These are phyloP conservation scores for Hygrophoropsis aurantiaca DNA, from an alignment of 768 basidiomycete species.

Conservation along the genomic window DNA sequence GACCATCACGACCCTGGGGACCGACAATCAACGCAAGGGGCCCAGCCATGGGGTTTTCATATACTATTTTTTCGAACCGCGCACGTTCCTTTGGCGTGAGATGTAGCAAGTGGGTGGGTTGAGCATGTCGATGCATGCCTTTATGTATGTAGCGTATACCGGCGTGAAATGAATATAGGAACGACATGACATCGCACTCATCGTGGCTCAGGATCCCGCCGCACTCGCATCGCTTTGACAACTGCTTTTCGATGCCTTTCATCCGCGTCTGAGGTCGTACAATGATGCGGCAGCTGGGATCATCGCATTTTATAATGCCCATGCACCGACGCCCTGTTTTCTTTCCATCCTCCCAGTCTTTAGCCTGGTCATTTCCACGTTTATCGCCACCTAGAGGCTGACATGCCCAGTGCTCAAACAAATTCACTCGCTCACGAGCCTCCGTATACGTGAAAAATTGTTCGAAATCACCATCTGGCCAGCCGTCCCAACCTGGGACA, in stretches of 20 bases:
- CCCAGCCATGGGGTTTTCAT: background rate
- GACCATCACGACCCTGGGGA: background rate
- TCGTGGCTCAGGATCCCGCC: slow-evolving; percentile 8
- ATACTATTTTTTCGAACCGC: background rate
- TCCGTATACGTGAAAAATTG: slow-evolving; percentile 8
- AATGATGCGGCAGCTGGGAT: slow-evolving; percentile 12
- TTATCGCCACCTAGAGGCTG: slow-evolving; percentile 10
- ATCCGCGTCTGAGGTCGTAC: slow-evolving; percentile 13
- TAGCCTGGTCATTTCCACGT: slow-evolving; percentile 9
- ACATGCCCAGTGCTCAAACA: slow-evolving; percentile 20
- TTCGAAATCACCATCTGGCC: slow-evolving; percentile 21
- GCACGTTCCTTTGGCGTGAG: background rate
- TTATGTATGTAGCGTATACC: background rate
- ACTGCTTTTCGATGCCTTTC: background rate
- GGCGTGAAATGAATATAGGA: background rate
- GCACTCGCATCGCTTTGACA: slow-evolving; percentile 17
- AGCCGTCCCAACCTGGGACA: slow-evolving; percentile 25
- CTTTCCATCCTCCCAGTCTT: slow-evolving; percentile 11
- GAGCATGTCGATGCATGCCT: background rate
- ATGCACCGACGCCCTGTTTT: slow-evolving; percentile 9
- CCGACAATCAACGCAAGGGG: no score
- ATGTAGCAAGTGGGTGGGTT: background rate
- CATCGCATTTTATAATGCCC: slow-evolving; percentile 16
- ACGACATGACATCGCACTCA: background rate
- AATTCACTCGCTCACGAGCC: slow-evolving; percentile 4